Evolutionary conservation across 305 asterid genomes (phyloP).

Genomic region (Andrographis paniculata): DNA sequence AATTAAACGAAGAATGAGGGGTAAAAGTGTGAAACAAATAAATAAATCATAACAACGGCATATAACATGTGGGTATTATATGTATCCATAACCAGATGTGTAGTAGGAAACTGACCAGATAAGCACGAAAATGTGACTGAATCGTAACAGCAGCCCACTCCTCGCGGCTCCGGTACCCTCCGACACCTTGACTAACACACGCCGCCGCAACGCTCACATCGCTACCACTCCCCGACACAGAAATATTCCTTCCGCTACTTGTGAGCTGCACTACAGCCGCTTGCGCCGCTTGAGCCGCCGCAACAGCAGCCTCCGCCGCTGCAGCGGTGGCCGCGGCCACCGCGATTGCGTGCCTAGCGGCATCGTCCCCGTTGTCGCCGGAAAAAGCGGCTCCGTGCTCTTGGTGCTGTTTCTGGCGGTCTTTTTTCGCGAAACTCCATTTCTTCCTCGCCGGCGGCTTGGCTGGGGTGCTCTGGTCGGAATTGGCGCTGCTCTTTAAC

Average conservation of each 20-base stretch:
- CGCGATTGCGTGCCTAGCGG: slow-evolving; percentile 53
- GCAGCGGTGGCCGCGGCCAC: slow-evolving; percentile 76
- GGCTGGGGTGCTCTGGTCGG: slow-evolving; percentile 33
- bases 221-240: not conserved
- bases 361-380: slow-evolving; percentile 19
- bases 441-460: slow-evolving; percentile 33
- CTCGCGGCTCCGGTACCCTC: slow-evolving; percentile 24
- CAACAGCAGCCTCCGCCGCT: slow-evolving; percentile 77
- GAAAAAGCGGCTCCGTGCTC: no score
- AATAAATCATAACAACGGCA: not conserved
- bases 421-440: slow-evolving; percentile 24
- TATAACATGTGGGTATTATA: not conserved
- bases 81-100: no score
- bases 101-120: slow-evolving; percentile 49
- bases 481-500: slow-evolving; percentile 20
- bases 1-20: not conserved
- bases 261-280: slow-evolving; percentile 63
- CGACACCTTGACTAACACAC: slow-evolving; percentile 12
- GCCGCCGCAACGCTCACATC: slow-evolving; percentile 3
- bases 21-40: not conserved
- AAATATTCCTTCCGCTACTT: slow-evolving; percentile 37
- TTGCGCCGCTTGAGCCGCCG: slow-evolving; percentile 80
- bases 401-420: not conserved
- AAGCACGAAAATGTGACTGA: slow-evolving; percentile 75
- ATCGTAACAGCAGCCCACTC: slow-evolving; percentile 63